Evolutionary conservation across 495 filamentous ascomycete genomes (phyloP).

Genomic region (Pyronema omphalodes): DNA sequence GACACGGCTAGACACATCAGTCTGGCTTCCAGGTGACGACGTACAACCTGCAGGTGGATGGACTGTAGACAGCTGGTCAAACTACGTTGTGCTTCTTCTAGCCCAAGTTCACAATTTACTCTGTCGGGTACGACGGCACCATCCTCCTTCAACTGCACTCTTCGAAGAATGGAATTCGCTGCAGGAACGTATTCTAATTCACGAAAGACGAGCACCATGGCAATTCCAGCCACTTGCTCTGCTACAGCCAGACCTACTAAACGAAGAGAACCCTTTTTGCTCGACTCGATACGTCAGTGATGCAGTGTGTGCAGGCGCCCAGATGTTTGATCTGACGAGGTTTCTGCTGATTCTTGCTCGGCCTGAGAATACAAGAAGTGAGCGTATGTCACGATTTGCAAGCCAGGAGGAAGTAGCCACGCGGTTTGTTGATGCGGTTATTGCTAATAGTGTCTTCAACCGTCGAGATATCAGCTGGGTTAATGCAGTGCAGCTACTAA

Average conservation of each 20-base stretch:
- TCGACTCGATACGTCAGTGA: not conserved
- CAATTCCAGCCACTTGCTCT: not conserved
- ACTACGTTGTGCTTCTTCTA: slow-evolving; percentile 1
- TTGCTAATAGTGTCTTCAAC: not conserved
- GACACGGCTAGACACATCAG: not conserved
- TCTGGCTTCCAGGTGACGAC: not conserved
- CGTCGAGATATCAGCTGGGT: not conserved
- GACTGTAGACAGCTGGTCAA: slow-evolving; percentile 1
- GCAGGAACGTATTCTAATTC: not conserved
- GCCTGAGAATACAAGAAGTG: not conserved
- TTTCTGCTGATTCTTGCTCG: not conserved
- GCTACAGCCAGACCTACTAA: not conserved
- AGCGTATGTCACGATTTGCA: not conserved
- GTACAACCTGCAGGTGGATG: not conserved
- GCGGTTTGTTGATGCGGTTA: not conserved
- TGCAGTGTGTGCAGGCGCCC: slow-evolving; percentile 9
- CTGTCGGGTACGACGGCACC: not conserved
- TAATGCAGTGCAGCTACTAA: not conserved
- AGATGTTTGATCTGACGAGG: slow-evolving; percentile 1
- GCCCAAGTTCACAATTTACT: not conserved
- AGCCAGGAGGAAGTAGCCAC: not conserved
- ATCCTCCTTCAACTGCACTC: not conserved
- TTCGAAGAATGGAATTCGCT: not conserved
- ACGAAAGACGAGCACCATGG: not conserved
- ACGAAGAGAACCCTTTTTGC: not conserved